Evolutionary conservation across 345 rosid species (phyloP).

Genomic region (Firmiana major): DNA sequence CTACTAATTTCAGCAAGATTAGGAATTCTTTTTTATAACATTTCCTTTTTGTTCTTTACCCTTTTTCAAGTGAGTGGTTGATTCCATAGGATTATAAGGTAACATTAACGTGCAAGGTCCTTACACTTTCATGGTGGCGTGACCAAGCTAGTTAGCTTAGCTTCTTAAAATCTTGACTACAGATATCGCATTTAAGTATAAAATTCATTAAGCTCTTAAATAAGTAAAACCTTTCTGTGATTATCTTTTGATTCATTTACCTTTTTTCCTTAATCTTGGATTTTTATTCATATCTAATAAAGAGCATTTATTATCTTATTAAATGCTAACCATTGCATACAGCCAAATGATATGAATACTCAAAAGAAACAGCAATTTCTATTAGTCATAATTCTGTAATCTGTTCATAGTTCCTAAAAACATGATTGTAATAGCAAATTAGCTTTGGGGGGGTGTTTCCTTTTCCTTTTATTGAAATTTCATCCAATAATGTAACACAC

Average conservation of each 20-base stretch:
- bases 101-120: not conserved
- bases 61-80: not conserved
- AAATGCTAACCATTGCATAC: constrained; percentile 11
- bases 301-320: constrained; percentile 9
- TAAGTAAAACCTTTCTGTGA: not conserved
- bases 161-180: not conserved
- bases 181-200: not conserved
- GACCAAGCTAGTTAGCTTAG: not conserved
- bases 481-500: constrained; percentile 12
- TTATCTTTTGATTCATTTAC: not conserved
- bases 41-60: not conserved
- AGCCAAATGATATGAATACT: not conserved
- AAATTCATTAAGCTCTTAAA: not conserved
- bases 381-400: not conserved
- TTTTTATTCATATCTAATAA: not conserved
- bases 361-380: not conserved
- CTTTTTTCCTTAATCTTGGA: not conserved
- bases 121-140: not conserved
- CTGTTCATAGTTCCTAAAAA: not conserved
- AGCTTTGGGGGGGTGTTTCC: not conserved
- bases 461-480: not conserved
- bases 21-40: not conserved
- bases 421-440: not conserved
- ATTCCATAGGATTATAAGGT: not conserved
- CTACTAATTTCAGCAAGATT: not conserved